phyloP scores from a whole-genome alignment of 2,329 filamentous ascomycete species.

The Scortechinia acanthostroma region DNA sequence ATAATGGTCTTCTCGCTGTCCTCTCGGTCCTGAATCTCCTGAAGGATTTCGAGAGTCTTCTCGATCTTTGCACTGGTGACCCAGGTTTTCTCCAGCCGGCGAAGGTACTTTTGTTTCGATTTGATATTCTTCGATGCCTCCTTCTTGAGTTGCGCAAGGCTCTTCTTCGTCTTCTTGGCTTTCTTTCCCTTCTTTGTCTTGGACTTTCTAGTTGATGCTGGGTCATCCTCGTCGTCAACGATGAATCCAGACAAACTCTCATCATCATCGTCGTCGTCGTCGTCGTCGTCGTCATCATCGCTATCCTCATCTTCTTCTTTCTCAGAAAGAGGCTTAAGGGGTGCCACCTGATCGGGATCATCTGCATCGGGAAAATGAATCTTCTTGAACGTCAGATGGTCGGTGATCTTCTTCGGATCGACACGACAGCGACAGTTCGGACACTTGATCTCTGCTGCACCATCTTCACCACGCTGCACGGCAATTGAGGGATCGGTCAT shows the following conservation, averaged over 20 bases:
- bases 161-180: conserved; percentile 23
- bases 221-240: conserved; percentile 6
- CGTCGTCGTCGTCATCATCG: conserved; percentile 11
- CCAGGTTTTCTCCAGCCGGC: conserved; percentile 62
- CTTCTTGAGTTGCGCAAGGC: conserved; percentile 58
- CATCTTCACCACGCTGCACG: conserved; percentile 50
- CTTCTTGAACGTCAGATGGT: conserved; percentile 67
- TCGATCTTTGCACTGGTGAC: conserved; percentile 70
- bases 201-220: conserved; percentile 10
- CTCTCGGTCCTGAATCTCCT: conserved; percentile 21
- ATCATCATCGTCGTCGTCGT: conserved; percentile 14
- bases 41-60: conserved; percentile 59
- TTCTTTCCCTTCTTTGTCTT: conserved; percentile 29
- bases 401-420: conserved; percentile 64
- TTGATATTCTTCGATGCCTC: conserved; percentile 55
- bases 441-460: conserved; percentile 53
- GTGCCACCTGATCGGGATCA: conserved; percentile 24
- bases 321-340: conserved; percentile 17
- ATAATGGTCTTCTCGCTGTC: conserved; percentile 71
- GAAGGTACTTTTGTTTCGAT: conserved; percentile 64
- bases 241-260: conserved; percentile 4
- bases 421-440: conserved; percentile 68
- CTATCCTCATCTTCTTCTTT: conserved; percentile 11
- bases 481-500: conserved; percentile 52
- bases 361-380: conserved; percentile 46